phyloP scores from a whole-genome alignment of 2,329 filamentous ascomycete genomes.

The Kalaharituber pfeilii region DNA sequence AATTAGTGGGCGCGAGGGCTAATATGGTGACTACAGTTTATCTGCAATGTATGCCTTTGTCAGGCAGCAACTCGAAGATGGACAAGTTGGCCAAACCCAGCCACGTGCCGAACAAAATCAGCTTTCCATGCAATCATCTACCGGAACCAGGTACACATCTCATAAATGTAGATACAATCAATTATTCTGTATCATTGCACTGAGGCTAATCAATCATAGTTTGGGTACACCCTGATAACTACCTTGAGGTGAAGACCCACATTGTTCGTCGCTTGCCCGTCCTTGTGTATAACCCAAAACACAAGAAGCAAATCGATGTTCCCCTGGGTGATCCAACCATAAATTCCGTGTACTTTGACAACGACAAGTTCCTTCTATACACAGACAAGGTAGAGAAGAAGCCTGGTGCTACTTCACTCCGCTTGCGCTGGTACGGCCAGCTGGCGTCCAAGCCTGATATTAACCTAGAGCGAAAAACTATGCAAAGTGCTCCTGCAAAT shows the following conservation, averaged over 20 bases:
- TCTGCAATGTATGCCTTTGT: constrained; percentile 94
- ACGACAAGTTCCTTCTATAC: constrained; percentile 68
- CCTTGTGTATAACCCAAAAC: constrained; percentile 79
- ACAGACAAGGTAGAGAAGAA: constrained; percentile 63
- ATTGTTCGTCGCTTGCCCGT: constrained; percentile 81
- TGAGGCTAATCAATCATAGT: constrained; percentile 26
- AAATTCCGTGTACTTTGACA: constrained; percentile 94
- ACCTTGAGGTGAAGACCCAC: constrained; percentile 91
- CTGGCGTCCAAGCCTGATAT: constrained; percentile 63
- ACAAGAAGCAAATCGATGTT: constrained; percentile 63
- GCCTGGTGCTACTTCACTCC: constrained; percentile 60
- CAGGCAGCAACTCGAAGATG: constrained; percentile 59
- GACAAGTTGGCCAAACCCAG: constrained; percentile 28
- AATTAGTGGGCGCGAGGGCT: constrained; percentile 2
- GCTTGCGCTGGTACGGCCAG: constrained; percentile 82
- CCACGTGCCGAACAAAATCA: background rate
- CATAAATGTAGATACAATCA: constrained; percentile 50
- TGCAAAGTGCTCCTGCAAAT: constrained; percentile 41
- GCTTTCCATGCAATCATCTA: constrained; percentile 27
- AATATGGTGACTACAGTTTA: constrained; percentile 43
- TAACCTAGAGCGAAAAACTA: constrained; percentile 73
- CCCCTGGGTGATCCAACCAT: constrained; percentile 68
- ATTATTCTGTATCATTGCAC: constrained; percentile 24
- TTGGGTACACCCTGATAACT: constrained; percentile 91
- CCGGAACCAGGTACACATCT: constrained; percentile 53